These are phyloP conservation scores for Hyaloscypha finlandica DNA, from an alignment of 495 filamentous ascomycete species.

Conservation along the genomic window DNA sequence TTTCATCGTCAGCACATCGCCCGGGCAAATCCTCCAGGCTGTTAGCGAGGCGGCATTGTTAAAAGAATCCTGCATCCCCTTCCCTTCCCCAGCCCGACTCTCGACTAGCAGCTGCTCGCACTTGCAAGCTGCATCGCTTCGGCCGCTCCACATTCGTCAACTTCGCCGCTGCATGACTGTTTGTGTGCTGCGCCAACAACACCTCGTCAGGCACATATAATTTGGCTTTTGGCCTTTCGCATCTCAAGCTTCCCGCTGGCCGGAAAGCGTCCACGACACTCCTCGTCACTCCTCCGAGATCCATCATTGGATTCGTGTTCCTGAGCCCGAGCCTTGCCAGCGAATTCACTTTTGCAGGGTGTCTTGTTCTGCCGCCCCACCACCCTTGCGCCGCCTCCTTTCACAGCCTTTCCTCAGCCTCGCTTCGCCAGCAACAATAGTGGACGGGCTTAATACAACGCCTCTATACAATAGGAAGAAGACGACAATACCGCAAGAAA, in stretches of 20 bases:
- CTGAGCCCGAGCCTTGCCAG: not conserved
- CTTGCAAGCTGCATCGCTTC: not conserved
- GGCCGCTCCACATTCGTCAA: conserved; percentile 13
- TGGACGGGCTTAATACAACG: not conserved
- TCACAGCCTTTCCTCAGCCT: conserved; percentile 19
- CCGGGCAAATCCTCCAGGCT: conserved; percentile 23
- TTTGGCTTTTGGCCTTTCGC: not conserved
- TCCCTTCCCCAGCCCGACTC: not conserved
- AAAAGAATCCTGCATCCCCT: conserved; percentile 12
- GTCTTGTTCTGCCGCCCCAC: not conserved
- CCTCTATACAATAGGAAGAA: conserved; percentile 9
- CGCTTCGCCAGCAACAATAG: conserved; percentile 13
- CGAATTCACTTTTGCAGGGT: not conserved
- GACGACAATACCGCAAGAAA: conserved; percentile 13
- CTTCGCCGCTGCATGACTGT: conserved; percentile 16
- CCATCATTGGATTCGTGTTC: not conserved
- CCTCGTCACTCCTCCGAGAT: not conserved
- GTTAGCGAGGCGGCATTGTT: conserved; percentile 22
- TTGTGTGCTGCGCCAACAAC: conserved; percentile 15
- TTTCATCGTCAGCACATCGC: conserved; percentile 15
- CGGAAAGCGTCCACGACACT: conserved; percentile 15
- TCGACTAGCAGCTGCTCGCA: not conserved
- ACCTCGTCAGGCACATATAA: not conserved
- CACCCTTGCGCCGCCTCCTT: not conserved
- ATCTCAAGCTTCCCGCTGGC: conserved; percentile 22